phyloP scores from a whole-genome alignment of 768 basidiomycete genomes.

The Leccinum disarticulatum region DNA sequence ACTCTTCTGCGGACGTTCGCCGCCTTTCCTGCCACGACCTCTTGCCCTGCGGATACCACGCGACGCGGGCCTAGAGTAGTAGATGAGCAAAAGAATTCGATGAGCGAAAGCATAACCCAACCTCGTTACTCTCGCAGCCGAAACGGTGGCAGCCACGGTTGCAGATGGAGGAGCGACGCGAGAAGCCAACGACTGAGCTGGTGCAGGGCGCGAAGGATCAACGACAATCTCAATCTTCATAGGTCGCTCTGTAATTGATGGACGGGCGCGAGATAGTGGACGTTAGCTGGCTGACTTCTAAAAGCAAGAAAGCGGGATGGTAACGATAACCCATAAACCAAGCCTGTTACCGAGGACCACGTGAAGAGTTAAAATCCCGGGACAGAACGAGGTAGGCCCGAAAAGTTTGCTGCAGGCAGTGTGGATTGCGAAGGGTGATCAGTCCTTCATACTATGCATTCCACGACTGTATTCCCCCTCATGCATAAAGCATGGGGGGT shows the following conservation, averaged over 20 bases:
- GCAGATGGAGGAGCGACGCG: slow-evolving; percentile 77
- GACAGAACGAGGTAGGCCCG: slow-evolving; percentile 28
- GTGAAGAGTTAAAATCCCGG: slow-evolving; percentile 21
- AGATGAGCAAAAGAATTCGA: slow-evolving; percentile 1
- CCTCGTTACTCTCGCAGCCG: slow-evolving; percentile 34
- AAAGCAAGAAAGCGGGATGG: slow-evolving; percentile 40
- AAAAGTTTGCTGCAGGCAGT: slow-evolving; percentile 25
- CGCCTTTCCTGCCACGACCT: slow-evolving; percentile 42
- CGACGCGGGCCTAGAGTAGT: slow-evolving; percentile 29
- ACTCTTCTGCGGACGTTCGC: slow-evolving; percentile 70
- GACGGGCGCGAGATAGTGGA: slow-evolving; percentile 35
- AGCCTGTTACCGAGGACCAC: slow-evolving; percentile 23
- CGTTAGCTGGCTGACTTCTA: slow-evolving; percentile 36
- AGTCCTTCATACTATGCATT: slow-evolving; percentile 22
- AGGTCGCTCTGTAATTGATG: slow-evolving; percentile 72
- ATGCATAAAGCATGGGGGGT: slow-evolving; percentile 12
- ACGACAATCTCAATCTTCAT: slow-evolving; percentile 99
- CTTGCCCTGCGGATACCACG: slow-evolving; percentile 50
- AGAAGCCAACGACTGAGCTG: slow-evolving; percentile 66
- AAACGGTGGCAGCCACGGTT: slow-evolving; percentile 22
- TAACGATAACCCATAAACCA: slow-evolving; percentile 34
- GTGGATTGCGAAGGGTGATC: slow-evolving; percentile 28
- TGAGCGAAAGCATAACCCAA: slow-evolving; percentile 22
- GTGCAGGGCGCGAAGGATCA: slow-evolving; percentile 70
- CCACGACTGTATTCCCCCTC: slow-evolving; percentile 25